Conservation (phyloP, 192 early-diverging fungal species). For the Chytriomyces sp. region DNA sequence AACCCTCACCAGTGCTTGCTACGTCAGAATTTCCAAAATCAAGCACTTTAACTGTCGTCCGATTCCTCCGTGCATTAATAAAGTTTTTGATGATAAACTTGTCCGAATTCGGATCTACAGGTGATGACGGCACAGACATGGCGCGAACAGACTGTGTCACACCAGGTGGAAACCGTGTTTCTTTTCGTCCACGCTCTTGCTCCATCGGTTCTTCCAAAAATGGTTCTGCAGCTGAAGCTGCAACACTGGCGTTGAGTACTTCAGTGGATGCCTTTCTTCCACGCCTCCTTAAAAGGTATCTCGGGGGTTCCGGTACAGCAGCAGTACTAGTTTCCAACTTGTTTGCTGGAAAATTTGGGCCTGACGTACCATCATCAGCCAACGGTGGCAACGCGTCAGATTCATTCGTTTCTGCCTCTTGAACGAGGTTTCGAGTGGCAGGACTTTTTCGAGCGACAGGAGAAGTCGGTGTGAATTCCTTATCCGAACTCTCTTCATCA, state of each 20-base stretch:
- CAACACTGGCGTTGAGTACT: too few relatives aligned
- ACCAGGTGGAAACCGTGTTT: background rate
- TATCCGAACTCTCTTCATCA: background rate
- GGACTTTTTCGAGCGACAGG: background rate
- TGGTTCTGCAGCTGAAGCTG: background rate
- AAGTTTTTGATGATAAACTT: slow-evolving; percentile 13
- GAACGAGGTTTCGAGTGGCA: background rate
- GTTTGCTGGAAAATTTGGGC: too few relatives aligned
- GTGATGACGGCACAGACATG: slow-evolving; percentile 21
- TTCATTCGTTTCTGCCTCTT: too few relatives aligned
- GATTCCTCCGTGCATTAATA: slow-evolving; percentile 10
- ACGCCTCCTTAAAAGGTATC: background rate
- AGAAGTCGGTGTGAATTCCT: background rate
- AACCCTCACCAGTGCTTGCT: too few relatives aligned
- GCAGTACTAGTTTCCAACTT: too few relatives aligned
- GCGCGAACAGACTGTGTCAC: background rate
- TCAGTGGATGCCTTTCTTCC: background rate
- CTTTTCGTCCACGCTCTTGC: background rate
- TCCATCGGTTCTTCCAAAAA: background rate
- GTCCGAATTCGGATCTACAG: slow-evolving; percentile 10
- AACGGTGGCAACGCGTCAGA: too few relatives aligned
- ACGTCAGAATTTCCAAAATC: too few relatives aligned
- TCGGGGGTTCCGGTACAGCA: too few relatives aligned
- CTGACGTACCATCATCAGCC: too few relatives aligned
- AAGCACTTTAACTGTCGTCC: too few relatives aligned